Conservation (phyloP, 495 filamentous ascomycete genomes). For the Pseudoneurospora amorphoporcata region DNA sequence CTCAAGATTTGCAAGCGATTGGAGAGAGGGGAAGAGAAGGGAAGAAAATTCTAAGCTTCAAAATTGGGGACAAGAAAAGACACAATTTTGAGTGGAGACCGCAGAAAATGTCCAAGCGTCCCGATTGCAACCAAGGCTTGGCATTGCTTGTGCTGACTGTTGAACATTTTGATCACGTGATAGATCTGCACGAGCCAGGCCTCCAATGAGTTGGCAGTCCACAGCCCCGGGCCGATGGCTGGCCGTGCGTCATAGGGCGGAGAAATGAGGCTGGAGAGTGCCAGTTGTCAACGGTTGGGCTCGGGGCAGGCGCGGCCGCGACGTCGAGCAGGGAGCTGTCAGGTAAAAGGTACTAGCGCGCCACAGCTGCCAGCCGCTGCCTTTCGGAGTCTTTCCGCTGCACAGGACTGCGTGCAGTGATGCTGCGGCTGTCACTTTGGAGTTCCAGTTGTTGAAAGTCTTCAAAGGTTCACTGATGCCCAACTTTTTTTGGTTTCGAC, state of each 20-base stretch:
- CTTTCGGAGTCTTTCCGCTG: neutral
- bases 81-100: neutral
- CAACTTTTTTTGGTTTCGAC: constrained; percentile 18
- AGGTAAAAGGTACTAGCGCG: neutral
- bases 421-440: neutral
- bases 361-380: neutral
- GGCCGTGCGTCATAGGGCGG: constrained; percentile 15
- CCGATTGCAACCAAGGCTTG: neutral
- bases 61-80: neutral
- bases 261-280: constrained; percentile 21
- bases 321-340: neutral
- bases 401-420: neutral
- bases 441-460: neutral
- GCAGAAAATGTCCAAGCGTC: constrained; percentile 2
- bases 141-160: neutral
- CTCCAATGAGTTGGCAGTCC: neutral
- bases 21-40: neutral
- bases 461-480: constrained; percentile 20
- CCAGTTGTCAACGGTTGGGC: constrained; percentile 24
- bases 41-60: constrained; percentile 10
- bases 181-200: neutral
- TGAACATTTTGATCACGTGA: neutral
- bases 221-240: neutral
- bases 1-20: neutral
- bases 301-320: neutral